Evolutionary conservation across 805 yeast species (phyloP), one percentile per base, ranked within the genome.

Genomic region (Schwanniomyces pseudopolymorphus): DNA sequence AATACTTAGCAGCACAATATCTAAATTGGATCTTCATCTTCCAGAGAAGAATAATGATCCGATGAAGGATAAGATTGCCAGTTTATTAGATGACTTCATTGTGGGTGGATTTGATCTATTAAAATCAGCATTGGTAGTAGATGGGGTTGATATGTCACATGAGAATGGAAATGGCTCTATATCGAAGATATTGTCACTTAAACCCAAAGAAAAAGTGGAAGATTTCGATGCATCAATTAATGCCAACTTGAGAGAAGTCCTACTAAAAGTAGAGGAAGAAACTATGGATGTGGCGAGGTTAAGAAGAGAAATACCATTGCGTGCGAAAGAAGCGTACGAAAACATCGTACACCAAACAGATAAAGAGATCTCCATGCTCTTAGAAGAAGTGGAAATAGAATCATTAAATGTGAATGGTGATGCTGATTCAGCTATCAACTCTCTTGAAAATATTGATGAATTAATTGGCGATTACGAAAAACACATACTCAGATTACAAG

Each of bases 171-270:
- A 33, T 26, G 10, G 53, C 9, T 33, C 39, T 17, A 52, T 65
- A 11, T 51, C 46, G 33, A 66, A 63, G 10, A 36, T 66, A 3
- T 49, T 71, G 7, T 51, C 66, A 19, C 49, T 67, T 33, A 54
- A 56, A 28, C 63, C 70, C 4, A 53, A 44, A 33, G 73, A 68
- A 46, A 76, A 76, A 47, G 74, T 81, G 7, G 94, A 85, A 59
- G 89, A 91, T 0, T 86, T 85, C 61, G 92, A 88, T 57, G 64
- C 77, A 33, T 82, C 76, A 16, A 63, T 86, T 48, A 84, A 85
- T 60, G 83, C 79, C 47, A 61, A 72, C 45, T 75, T 87, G 24
- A 69, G 92, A 40, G 70, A 74, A 41, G 54, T 79, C 41, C 79
- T 86, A 50, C 74, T 74, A 41, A 72, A 76, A 33, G 83, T 87